phyloP scores from a whole-genome alignment of 192 early-diverging fungal genomes.

The Coemansia sp. region DNA sequence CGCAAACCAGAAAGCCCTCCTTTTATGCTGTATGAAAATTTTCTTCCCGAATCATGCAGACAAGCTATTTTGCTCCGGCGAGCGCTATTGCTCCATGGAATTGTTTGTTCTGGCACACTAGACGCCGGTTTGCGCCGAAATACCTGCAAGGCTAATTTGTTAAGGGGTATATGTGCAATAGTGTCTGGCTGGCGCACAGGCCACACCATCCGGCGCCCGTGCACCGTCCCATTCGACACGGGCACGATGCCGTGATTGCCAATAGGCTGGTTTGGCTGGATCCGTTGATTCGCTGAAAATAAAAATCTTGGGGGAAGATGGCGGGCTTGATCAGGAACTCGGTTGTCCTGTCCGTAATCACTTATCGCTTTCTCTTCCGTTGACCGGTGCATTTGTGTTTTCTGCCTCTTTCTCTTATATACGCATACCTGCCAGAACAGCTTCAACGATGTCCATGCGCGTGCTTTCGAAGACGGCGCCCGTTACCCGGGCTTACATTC shows the following conservation, averaged over 20 bases:
- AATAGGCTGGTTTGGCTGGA: neutral
- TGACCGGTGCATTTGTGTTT: slow-evolving; percentile 1
- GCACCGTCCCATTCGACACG: neutral
- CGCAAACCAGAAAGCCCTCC: neutral
- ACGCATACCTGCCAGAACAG: neutral
- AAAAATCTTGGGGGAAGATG: neutral
- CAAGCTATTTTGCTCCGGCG: neutral
- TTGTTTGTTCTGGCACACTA: neutral
- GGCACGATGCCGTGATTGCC: too few relatives aligned
- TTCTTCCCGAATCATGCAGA: slow-evolving; percentile 1
- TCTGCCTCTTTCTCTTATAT: neutral
- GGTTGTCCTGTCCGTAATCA: neutral
- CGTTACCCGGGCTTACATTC: slow-evolving; percentile 46
- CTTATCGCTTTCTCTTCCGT: neutral
- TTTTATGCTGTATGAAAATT: neutral
- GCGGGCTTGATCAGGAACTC: neutral
- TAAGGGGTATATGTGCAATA: neutral
- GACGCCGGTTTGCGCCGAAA: neutral
- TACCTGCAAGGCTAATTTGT: neutral
- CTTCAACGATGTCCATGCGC: slow-evolving; percentile 41
- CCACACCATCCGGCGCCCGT: neutral
- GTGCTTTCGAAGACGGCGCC: slow-evolving; percentile 43
- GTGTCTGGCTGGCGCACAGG: neutral
- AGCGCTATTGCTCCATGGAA: neutral
- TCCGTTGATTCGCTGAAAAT: neutral